Base-by-base conservation (phyloP, 2,329 filamentous ascomycete species). In the Alternaria ethzedia region DNA sequence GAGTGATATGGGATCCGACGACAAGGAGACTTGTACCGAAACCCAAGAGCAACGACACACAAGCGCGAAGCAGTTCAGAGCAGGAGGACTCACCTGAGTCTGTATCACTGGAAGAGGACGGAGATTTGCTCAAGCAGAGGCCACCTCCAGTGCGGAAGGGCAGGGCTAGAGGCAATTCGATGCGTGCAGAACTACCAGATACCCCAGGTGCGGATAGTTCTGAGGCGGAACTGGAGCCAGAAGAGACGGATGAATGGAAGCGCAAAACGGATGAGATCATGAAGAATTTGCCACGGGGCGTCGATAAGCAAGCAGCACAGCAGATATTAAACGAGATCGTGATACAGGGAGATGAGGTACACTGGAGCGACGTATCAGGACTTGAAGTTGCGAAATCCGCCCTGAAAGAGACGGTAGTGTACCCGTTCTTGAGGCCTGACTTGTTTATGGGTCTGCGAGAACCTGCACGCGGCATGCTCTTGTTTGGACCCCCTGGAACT, bases 321-420 rank as follows among this genome's bases (percentile, higher is more conserved):
- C 93, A 97, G 66, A 97, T 99, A 28, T 85, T 98, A 61, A 97
- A 97, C 74, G 96, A 99, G 70, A 96, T 99, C 63, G 91, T 99
- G 3, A 90, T 98, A 13, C 89, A 95, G 66, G 96, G 96, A 7
- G 96, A 99, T 72, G 92, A 97, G 75, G 96, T 99, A 2, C 93
- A 92, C 72, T 99, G 96, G 96, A 87, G 89, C 51, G 96, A 99
- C 76, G 91, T 99, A 60, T 94, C 96, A 1, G 96, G 96, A 1
- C 83, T 99, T 5, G 92, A 97, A 54, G 87, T 91, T 57, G 96
- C 96, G 32, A 99, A 99, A 77, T 92, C 89, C 59, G 94, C 96
- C 0, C 83, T 99, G 54, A 95, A 97, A 75, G 96, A 99, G 80
- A 94, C 94, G 1, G 96, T 99, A 2, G 95, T 99, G 3, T 99